Evolutionary conservation across 768 basidiomycete species (phyloP).

Genomic region (Podaxis pistillaris): DNA sequence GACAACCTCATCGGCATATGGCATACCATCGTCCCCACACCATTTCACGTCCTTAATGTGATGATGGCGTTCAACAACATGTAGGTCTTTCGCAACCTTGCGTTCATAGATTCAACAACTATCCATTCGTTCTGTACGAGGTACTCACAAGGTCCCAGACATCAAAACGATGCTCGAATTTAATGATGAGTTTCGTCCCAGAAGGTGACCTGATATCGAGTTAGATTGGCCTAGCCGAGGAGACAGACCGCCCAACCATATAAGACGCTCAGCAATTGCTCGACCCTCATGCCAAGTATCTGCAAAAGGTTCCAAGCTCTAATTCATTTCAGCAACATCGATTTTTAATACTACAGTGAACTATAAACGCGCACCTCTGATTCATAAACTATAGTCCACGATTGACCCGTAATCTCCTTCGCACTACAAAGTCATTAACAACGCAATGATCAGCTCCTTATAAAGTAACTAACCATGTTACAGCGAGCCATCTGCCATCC

Average conservation of each 20-base stretch:
- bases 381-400: not conserved
- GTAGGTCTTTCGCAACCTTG: conserved; percentile 2
- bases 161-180: conserved; percentile 12
- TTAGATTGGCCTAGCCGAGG: not conserved
- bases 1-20: not conserved
- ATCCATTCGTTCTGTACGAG: not conserved
- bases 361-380: not conserved
- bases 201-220: conserved; percentile 5
- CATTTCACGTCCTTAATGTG: not conserved
- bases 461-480: conserved; percentile 1
- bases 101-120: not conserved
- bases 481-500: conserved; percentile 9
- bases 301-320: not conserved
- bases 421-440: not conserved
- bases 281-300: conserved; percentile 2
- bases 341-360: not conserved
- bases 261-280: not conserved
- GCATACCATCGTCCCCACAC: conserved; percentile 4
- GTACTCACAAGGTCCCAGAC: conserved; percentile 9
- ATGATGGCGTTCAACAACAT: not conserved
- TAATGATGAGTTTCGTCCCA: conserved; percentile 6
- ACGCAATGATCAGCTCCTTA: no score
- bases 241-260: not conserved
- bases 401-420: not conserved
- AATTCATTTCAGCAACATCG: not conserved